Percentiles rank a stretch among this genome's conserved stretches.
Conservation (phyloP, 257 asterid genomes). For the Forsythia suspensa region DNA sequence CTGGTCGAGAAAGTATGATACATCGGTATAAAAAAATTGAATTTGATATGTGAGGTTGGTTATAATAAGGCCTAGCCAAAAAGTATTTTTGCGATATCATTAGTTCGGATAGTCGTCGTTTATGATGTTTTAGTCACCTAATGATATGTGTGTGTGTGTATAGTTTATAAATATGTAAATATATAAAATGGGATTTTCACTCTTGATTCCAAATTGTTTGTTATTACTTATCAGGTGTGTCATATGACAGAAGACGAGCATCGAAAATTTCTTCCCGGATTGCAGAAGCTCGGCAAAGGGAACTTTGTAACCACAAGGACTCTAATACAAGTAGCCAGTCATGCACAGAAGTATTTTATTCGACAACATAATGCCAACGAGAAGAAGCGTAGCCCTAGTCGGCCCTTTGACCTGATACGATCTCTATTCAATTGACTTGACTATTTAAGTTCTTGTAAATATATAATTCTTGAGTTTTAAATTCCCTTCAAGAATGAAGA, state of each 20-base stretch:
- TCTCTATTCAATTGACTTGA: not conserved
- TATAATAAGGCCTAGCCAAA: not conserved
- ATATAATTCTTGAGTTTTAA: too few relatives aligned
- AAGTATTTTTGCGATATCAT: too few relatives aligned
- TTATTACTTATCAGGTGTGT: constrained; percentile 16
- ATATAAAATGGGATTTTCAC: too few relatives aligned
- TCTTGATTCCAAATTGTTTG: too few relatives aligned
- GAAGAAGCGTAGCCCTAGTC: constrained; percentile 26
- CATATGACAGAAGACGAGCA: constrained; percentile 44
- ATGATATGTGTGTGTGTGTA: too few relatives aligned
- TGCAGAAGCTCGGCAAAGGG: constrained; percentile 38
- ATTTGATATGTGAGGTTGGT: not conserved
- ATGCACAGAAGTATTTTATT: constrained; percentile 42
- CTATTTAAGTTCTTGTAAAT: too few relatives aligned
- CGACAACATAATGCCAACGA: not conserved
- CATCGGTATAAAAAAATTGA: not conserved
- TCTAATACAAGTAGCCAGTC: constrained; percentile 41
- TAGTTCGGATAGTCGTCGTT: too few relatives aligned
- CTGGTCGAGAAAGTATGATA: not conserved
- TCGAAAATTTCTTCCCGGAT: constrained; percentile 26
- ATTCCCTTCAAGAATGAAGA: too few relatives aligned
- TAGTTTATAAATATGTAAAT: too few relatives aligned
- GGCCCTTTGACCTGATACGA: constrained; percentile 26
- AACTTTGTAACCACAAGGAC: constrained; percentile 40
- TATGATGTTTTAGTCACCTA: too few relatives aligned